These are phyloP conservation scores for Immersiella caudata DNA, from an alignment of 495 filamentous ascomycete species.

Conservation along the genomic window DNA sequence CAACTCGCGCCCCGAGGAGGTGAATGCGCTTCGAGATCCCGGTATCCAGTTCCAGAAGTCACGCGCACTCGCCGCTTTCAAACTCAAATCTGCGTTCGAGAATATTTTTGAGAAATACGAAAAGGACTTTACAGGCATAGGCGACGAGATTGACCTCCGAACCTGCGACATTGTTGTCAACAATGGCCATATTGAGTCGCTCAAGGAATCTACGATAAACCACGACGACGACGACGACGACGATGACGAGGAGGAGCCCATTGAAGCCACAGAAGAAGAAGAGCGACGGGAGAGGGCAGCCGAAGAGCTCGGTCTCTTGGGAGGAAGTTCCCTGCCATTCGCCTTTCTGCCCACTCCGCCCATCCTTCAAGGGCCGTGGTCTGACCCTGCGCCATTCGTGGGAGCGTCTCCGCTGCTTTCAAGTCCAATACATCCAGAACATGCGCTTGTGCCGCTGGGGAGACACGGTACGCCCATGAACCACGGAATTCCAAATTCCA, in stretches of 20 bases:
- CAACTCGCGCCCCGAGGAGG: conserved; percentile 43
- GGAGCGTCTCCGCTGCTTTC: conserved; percentile 14
- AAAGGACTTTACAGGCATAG: conserved; percentile 76
- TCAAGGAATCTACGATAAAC: conserved; percentile 37
- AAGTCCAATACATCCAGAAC: conserved; percentile 20
- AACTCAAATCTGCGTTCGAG: conserved; percentile 80
- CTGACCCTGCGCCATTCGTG: background rate
- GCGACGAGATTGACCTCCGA: conserved; percentile 43
- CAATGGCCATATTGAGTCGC: conserved; percentile 75
- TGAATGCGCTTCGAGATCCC: conserved; percentile 49
- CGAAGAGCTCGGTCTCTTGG: conserved; percentile 13
- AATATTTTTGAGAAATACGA: conserved; percentile 86
- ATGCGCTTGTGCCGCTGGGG: conserved; percentile 15
- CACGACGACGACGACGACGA: conserved; percentile 47
- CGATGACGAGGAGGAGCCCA: conserved; percentile 31
- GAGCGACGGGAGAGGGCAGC: conserved; percentile 26
- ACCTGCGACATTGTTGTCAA: conserved; percentile 81
- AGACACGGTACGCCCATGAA: conserved; percentile 22
- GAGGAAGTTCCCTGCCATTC: background rate
- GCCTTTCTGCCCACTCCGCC: conserved; percentile 7
- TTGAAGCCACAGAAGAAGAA: conserved; percentile 23
- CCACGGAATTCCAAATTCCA: conserved; percentile 13
- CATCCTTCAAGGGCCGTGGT: conserved; percentile 17
- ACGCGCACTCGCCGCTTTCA: conserved; percentile 62
- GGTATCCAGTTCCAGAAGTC: conserved; percentile 59